A percentile compares a stretch with the other conserved stretches of the same genome.
These are phyloP conservation scores for Boletales sp. DNA, from an alignment of 768 basidiomycete species.

Conservation along the genomic window DNA sequence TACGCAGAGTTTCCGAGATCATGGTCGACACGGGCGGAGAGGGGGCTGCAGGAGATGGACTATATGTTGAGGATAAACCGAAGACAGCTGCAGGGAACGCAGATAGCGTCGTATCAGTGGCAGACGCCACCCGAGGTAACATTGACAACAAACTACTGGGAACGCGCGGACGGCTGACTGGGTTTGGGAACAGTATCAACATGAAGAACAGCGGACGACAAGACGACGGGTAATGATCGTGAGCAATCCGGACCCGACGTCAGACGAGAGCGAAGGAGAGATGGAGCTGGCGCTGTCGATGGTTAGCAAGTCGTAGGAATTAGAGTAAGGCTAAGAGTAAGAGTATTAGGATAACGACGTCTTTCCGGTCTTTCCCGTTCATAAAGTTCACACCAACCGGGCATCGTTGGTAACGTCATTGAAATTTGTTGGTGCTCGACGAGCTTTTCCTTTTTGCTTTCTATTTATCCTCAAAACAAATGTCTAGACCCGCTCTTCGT, in stretches of 20 bases:
- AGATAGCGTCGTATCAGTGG: constrained; percentile 5
- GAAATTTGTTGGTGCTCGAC: constrained; percentile 17
- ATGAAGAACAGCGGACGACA: constrained; percentile 18
- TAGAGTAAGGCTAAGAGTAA: no score
- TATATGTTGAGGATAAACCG: constrained; percentile 15
- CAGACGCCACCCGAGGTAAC: constrained; percentile 18
- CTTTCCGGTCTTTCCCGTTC: constrained; percentile 26
- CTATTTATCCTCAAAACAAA: constrained; percentile 14
- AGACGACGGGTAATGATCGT: constrained; percentile 28
- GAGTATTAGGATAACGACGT: background rate
- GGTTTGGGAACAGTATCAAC: constrained; percentile 5
- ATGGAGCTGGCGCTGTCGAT: constrained; percentile 8
- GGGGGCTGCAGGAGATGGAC: constrained; percentile 25
- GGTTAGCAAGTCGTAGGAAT: no score
- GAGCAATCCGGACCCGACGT: constrained; percentile 25
- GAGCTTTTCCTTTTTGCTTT: background rate
- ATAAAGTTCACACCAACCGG: constrained; percentile 21
- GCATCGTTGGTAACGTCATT: constrained; percentile 21
- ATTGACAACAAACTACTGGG: no score
- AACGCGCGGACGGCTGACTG: constrained; percentile 3
- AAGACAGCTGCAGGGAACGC: constrained; percentile 2
- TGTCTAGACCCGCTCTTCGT: constrained; percentile 22
- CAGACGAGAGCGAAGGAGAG: constrained; percentile 27
- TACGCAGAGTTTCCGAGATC: constrained; percentile 21
- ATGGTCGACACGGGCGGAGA: constrained; percentile 26